Conservation (phyloP, 2,329 filamentous ascomycete genomes). For the Verticillium dahliae region DNA sequence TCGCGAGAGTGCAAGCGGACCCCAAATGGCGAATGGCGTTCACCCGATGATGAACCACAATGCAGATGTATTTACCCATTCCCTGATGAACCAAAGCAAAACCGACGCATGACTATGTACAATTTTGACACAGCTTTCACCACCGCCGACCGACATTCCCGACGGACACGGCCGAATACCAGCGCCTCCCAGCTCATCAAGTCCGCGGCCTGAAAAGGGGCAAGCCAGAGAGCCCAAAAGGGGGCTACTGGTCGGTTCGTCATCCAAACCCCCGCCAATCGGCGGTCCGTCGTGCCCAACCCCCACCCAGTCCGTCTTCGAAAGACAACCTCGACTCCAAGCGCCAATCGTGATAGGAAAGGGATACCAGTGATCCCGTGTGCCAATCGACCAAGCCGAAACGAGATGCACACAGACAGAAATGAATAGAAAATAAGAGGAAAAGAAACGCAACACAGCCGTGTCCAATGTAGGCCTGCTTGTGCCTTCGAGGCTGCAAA, state of each 20-base stretch:
- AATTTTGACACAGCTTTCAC: constrained; percentile 23
- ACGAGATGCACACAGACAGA: constrained; percentile 8
- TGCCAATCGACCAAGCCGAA: not conserved
- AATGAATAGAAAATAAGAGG: constrained; percentile 9
- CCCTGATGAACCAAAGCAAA: constrained; percentile 20
- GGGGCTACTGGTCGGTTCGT: not conserved
- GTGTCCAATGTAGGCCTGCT: not conserved
- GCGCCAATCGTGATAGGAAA: constrained; percentile 30
- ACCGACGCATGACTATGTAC: constrained; percentile 34
- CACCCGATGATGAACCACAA: constrained; percentile 1
- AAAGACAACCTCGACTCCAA: constrained; percentile 23
- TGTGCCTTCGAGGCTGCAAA: not conserved
- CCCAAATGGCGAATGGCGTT: no score
- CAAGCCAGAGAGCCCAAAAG: not conserved
- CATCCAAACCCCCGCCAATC: not conserved
- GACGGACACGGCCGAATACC: not conserved
- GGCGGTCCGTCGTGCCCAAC: not conserved
- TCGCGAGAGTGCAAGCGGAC: no score
- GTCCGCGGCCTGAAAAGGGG: not conserved
- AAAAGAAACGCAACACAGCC: constrained; percentile 1
- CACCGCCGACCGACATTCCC: constrained; percentile 1
- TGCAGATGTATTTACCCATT: constrained; percentile 20
- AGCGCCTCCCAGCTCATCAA: constrained; percentile 8
- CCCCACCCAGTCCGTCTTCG: not conserved
- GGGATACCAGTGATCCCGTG: not conserved